Evolutionary conservation across 2,329 filamentous ascomycete genomes (phyloP).

Genomic region (Alternaria sp.): DNA sequence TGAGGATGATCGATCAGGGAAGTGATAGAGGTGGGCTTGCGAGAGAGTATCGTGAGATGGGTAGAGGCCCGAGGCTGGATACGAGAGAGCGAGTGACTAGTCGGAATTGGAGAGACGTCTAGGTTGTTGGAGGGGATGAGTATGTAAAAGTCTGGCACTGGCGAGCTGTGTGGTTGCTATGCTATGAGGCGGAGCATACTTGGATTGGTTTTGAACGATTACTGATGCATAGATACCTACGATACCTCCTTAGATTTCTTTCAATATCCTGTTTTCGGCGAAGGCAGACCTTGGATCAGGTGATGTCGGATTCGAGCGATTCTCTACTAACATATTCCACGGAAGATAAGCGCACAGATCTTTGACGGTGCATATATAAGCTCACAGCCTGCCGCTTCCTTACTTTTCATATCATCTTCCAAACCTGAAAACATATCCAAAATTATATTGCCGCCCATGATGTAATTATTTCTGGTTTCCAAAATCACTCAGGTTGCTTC

Average conservation of each 20-base stretch:
- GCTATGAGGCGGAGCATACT: not conserved
- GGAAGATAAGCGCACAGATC: not conserved
- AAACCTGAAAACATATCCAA: not conserved
- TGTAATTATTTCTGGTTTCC: not conserved
- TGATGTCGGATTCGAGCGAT: not conserved
- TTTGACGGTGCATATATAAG: not conserved
- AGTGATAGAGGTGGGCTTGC: slow-evolving; percentile 10
- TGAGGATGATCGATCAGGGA: slow-evolving; percentile 17
- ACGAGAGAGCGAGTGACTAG: not conserved
- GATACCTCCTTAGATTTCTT: not conserved
- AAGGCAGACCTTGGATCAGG: not conserved
- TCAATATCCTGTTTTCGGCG: not conserved
- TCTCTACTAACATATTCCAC: not conserved
- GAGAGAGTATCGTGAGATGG: slow-evolving; percentile 2
- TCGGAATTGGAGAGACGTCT: slow-evolving; percentile 19
- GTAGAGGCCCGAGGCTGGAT: not conserved
- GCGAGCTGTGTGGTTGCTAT: not conserved
- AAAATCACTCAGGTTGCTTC: no score
- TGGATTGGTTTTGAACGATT: not conserved
- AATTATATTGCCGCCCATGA: no score
- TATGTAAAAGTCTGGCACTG: not conserved
- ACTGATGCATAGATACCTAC: not conserved
- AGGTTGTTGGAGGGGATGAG: not conserved
- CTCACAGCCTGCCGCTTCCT: not conserved
- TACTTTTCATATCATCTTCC: not conserved